phyloP scores from a whole-genome alignment of 2,329 filamentous ascomycete species.

The Cadophora gregata region DNA sequence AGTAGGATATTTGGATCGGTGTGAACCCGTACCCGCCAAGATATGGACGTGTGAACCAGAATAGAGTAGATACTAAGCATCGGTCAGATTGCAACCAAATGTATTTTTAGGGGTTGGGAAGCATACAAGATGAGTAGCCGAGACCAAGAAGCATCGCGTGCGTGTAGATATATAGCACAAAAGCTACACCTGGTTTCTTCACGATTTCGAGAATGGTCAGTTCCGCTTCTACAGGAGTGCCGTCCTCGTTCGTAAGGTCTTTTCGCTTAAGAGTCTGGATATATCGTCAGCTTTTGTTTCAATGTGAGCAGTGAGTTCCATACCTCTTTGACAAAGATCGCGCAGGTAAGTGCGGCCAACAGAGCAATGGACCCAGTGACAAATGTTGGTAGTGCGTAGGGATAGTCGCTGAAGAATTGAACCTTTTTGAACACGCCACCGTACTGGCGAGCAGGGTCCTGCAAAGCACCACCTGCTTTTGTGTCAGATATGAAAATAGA shows the following conservation, averaged over 20 bases:
- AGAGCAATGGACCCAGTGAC: conserved; percentile 60
- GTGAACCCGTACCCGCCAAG: conserved; percentile 72
- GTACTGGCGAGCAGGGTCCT: conserved; percentile 70
- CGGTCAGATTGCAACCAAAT: not conserved
- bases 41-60: conserved; percentile 66
- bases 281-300: not conserved
- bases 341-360: conserved; percentile 56
- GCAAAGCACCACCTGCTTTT: conserved; percentile 65
- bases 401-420: conserved; percentile 66
- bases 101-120: no score
- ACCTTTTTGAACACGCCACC: conserved; percentile 59
- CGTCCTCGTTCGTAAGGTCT: conserved; percentile 33
- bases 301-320: not conserved
- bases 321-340: conserved; percentile 65
- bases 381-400: conserved; percentile 70
- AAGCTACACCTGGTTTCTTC: conserved; percentile 66
- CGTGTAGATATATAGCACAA: conserved; percentile 69
- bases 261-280: conserved; percentile 51
- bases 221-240: conserved; percentile 27
- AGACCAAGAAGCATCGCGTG: conserved; percentile 73
- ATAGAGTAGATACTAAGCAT: conserved; percentile 62
- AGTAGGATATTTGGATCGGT: conserved; percentile 66
- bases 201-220: conserved; percentile 62
- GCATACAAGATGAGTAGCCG: conserved; percentile 65
- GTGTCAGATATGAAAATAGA: conserved; percentile 14